Base-by-base conservation (phyloP, 306 rosid genomes). In the Quercus alba region DNA sequence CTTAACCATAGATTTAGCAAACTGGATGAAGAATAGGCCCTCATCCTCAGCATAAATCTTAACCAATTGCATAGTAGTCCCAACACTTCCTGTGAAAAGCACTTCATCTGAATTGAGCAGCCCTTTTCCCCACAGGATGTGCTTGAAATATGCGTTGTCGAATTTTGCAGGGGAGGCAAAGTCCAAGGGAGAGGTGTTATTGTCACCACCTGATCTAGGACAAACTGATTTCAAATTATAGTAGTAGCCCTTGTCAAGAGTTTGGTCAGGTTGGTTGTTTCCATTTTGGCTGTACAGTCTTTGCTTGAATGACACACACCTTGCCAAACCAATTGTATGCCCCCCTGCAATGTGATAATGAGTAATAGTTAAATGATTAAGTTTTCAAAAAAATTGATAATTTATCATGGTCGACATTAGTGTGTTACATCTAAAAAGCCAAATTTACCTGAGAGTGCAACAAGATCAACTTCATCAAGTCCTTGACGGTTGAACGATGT, bases 1-100 rank as follows among this genome's bases (percentile, higher is more conserved):
- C 74, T 90, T 93, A 61, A 90, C 83, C 98, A 93, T 90, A 7
- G 98, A 93, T 68, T 75, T 83, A 3, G 93, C 93, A 87, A 93
- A 93, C 76, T 93, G 94, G 44, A 84, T 73, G 78, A 87, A 90
- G 90, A 93, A 93, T 54, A 91, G 85, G 28, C 52, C 59, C 86
- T 91, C 92, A 76, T 91, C 84, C 23, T 82, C 75, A 15, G 91
- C 92, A 74, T 86, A 93, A 74, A 72, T 80, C 86, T 88, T 87
- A 10, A 91, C 97, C 75, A 90, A 49, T 44, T 84, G 68, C 68
- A n/a, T 81, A 35, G 88, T 86, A 19, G 78, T 81, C 44, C 72
- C 77, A 20, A 57, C 85, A 57, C 68, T 87, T 6, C 98, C 94
- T 0, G 81, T 85, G n/a, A 85, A 82, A 81, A 93, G 98, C 80